Evolutionary conservation across 805 yeast genomes (phyloP).

Genomic region (Ogataea zsoltii): DNA sequence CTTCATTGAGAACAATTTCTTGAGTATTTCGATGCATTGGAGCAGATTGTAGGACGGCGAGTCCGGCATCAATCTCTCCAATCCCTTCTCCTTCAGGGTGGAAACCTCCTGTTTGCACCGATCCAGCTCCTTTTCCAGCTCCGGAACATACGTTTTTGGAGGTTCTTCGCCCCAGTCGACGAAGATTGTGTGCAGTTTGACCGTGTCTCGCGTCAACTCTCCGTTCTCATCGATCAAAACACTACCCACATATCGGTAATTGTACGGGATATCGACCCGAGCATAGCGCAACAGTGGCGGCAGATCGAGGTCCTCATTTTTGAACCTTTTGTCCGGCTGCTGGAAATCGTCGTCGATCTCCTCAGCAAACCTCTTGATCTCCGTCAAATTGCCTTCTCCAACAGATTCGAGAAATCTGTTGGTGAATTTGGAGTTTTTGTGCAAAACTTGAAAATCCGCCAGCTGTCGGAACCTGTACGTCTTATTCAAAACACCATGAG

Average conservation of each 20-base stretch:
- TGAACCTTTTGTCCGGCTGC: slow-evolving; percentile 14
- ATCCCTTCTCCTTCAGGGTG: slow-evolving; percentile 26
- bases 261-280: slow-evolving; percentile 71
- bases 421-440: slow-evolving; percentile 56
- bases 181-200: slow-evolving; percentile 55
- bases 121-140: slow-evolving; percentile 47
- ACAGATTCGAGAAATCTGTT: slow-evolving; percentile 41
- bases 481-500: slow-evolving; percentile 66
- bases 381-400: slow-evolving; percentile 40
- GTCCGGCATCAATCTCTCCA: slow-evolving; percentile 26
- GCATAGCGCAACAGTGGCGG: slow-evolving; percentile 90
- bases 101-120: slow-evolving; percentile 37
- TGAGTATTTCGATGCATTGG: slow-evolving; percentile 45
- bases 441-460: slow-evolving; percentile 81
- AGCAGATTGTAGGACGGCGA: slow-evolving; percentile 37
- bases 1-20: slow-evolving; percentile 58
- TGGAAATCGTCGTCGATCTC: slow-evolving; percentile 22
- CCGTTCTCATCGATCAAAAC: slow-evolving; percentile 63
- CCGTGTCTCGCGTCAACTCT: slow-evolving; percentile 41
- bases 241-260: slow-evolving; percentile 76
- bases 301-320: slow-evolving; percentile 51
- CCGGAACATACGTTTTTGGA: slow-evolving; percentile 53
- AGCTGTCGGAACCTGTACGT: slow-evolving; percentile 79
- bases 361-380: slow-evolving; percentile 42
- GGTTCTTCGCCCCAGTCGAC: slow-evolving; percentile 48